These are phyloP conservation scores for Hypoxylon rubiginosum DNA, from an alignment of 2,329 filamentous ascomycete genomes.

Conservation along the genomic window DNA sequence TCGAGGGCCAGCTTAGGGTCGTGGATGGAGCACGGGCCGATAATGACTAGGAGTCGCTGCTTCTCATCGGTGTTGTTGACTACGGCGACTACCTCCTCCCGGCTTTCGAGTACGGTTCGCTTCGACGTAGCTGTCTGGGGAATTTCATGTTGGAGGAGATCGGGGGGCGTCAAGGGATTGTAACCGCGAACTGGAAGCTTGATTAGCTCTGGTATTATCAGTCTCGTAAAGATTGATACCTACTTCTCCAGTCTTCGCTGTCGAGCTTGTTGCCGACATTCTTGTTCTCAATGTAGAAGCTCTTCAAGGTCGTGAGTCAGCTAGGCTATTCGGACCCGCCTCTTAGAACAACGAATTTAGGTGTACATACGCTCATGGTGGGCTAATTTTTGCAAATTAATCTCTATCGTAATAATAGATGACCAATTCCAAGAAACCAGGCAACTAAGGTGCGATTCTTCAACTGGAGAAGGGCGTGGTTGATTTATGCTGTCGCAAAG, in stretches of 20 bases:
- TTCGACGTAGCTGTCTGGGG: constrained; percentile 69
- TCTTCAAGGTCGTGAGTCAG: constrained; percentile 56
- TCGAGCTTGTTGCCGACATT: constrained; percentile 80
- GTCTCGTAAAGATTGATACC: constrained; percentile 48
- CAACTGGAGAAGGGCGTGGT: constrained; percentile 15
- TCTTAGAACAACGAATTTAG: constrained; percentile 7
- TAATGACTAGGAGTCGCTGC: constrained; percentile 76
- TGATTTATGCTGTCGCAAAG: constrained; percentile 27
- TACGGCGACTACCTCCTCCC: constrained; percentile 75
- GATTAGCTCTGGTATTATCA: constrained; percentile 21
- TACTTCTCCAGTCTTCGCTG: constrained; percentile 88
- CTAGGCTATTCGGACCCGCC: background rate
- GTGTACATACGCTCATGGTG: constrained; percentile 48
- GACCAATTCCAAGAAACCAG: background rate
- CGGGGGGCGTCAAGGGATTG: constrained; percentile 92
- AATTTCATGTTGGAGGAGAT: constrained; percentile 96
- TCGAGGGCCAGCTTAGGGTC: constrained; percentile 90
- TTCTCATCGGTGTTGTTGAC: constrained; percentile 76
- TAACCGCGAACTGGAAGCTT: constrained; percentile 78
- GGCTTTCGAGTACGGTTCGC: constrained; percentile 71
- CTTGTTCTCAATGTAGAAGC: constrained; percentile 82
- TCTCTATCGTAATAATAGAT: constrained; percentile 4
- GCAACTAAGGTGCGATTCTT: constrained; percentile 25
- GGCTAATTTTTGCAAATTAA: constrained; percentile 9
- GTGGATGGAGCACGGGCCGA: constrained; percentile 97